A percentile compares a stretch with the other conserved stretches of the same genome.
phyloP scores from a whole-genome alignment of 331 rosid genomes.

The Acacia pycnantha region DNA sequence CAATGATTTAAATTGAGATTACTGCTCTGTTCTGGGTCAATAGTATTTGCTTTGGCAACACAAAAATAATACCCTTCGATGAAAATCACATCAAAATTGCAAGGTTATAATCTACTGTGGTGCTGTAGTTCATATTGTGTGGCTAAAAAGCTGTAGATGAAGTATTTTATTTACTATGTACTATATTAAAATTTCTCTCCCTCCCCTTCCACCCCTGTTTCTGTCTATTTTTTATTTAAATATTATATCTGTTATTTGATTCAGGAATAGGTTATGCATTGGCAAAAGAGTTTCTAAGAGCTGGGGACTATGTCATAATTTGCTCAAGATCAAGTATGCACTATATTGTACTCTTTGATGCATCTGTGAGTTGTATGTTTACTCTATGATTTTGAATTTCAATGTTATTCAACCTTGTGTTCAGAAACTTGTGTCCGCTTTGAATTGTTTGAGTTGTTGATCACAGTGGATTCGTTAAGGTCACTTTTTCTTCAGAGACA shows the following conservation, averaged over 20 bases:
- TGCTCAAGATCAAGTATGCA: slow-evolving; percentile 81
- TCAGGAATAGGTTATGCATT: slow-evolving; percentile 88
- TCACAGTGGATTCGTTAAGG: not conserved
- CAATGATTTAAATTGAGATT: not conserved
- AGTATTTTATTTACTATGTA: not conserved
- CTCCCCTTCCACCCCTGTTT: not conserved
- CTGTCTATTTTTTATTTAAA: not conserved
- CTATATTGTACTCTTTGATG: slow-evolving; percentile 13
- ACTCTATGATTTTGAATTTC: slow-evolving; percentile 21
- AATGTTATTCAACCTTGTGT: slow-evolving; percentile 2
- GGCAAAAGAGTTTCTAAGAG: slow-evolving; percentile 81
- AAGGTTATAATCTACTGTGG: not conserved
- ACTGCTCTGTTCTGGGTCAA: not conserved
- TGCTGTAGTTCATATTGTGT: not conserved
- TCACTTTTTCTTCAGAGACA: not conserved
- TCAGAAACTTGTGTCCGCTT: not conserved
- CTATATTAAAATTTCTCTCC: not conserved
- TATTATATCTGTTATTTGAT: slow-evolving; percentile 13
- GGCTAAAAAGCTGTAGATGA: not conserved
- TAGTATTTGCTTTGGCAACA: not conserved
- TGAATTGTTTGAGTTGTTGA: not conserved
- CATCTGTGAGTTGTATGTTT: slow-evolving; percentile 18
- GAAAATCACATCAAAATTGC: not conserved
- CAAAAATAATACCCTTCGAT: not conserved
- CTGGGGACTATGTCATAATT: slow-evolving; percentile 77